A percentile compares a stretch with the other conserved stretches of the same genome.
Conservation (phyloP, 2,329 filamentous ascomycete species). For the Sporothrix pseudoabietina region DNA sequence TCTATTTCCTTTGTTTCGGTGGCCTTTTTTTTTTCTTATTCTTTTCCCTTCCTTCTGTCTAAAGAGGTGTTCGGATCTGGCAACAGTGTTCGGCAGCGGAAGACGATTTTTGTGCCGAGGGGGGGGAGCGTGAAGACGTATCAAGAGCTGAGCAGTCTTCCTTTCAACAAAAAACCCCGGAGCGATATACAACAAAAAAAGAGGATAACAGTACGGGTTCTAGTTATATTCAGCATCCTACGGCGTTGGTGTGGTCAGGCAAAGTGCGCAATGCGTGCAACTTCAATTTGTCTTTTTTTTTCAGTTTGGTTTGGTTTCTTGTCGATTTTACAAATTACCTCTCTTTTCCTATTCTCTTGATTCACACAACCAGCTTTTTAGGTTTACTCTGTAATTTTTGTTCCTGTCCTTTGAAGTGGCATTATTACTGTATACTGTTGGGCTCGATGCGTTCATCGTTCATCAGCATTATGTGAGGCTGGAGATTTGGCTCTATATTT, state of each 20-base stretch:
- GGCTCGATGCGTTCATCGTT: not conserved
- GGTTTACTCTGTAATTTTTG: not conserved
- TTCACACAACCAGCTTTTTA: not conserved
- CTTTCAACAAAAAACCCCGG: slow-evolving; percentile 15
- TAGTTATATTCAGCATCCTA: slow-evolving; percentile 7
- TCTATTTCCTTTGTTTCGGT: slow-evolving; percentile 23
- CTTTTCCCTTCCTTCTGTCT: not conserved
- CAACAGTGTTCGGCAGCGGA: not conserved
- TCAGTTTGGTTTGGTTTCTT: slow-evolving; percentile 18
- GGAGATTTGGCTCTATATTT: not conserved
- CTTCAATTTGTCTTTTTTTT: slow-evolving; percentile 31
- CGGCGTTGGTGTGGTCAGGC: slow-evolving; percentile 15
- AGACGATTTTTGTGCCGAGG: slow-evolving; percentile 18
- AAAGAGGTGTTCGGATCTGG: not conserved
- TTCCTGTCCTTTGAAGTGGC: not conserved
- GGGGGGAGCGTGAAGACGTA: slow-evolving; percentile 44
- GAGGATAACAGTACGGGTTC: not conserved
- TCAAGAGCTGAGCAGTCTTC: slow-evolving; percentile 63
- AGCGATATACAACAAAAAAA: not conserved
- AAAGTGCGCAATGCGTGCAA: not conserved
- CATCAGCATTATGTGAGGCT: not conserved
- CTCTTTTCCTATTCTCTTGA: not conserved
- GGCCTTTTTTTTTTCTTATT: slow-evolving; percentile 5
- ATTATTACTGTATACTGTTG: not conserved
- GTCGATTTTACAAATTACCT: not conserved